These are phyloP conservation scores for Solanum virginianum DNA, from an alignment of 257 asterid genomes.

Conservation along the genomic window DNA sequence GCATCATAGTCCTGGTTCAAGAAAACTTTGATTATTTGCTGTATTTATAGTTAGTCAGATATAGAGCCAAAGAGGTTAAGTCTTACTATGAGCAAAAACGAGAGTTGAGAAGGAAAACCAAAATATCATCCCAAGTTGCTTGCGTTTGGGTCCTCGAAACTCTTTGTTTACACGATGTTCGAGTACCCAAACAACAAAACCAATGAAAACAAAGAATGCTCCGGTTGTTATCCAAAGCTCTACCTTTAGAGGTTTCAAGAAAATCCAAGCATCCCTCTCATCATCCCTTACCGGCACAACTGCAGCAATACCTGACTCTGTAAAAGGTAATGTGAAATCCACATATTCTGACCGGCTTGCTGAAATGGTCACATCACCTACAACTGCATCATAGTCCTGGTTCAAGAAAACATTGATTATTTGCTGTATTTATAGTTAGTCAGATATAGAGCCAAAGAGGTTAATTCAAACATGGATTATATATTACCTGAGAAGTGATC, in stretches of 20 bases:
- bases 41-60: neutral
- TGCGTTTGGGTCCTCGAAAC: conserved; percentile 25
- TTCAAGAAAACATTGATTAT: neutral
- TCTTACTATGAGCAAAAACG: conserved; percentile 32
- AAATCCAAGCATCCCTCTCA: conserved; percentile 13
- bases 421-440: neutral
- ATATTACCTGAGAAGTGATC: conserved; percentile 13
- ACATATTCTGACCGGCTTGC: conserved; percentile 22
- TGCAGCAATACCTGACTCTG: conserved; percentile 24
- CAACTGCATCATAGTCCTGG: no score
- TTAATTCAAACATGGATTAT: neutral
- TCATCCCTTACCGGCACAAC: conserved; percentile 11
- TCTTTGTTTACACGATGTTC: conserved; percentile 28
- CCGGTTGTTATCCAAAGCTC: conserved; percentile 26
- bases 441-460: neutral
- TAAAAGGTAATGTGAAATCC: conserved; percentile 32
- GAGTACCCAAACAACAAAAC: conserved; percentile 27
- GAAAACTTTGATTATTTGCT: neutral
- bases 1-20: conserved; percentile 25
- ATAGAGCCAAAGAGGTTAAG: no score
- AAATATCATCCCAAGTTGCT: conserved; percentile 28
- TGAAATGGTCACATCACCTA: no score
- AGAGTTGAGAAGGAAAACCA: conserved; percentile 33
- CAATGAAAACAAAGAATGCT: conserved; percentile 18
- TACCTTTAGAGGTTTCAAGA: conserved; percentile 20